phyloP scores from a whole-genome alignment of 768 basidiomycete species.

The Agrocybe chaxingu region DNA sequence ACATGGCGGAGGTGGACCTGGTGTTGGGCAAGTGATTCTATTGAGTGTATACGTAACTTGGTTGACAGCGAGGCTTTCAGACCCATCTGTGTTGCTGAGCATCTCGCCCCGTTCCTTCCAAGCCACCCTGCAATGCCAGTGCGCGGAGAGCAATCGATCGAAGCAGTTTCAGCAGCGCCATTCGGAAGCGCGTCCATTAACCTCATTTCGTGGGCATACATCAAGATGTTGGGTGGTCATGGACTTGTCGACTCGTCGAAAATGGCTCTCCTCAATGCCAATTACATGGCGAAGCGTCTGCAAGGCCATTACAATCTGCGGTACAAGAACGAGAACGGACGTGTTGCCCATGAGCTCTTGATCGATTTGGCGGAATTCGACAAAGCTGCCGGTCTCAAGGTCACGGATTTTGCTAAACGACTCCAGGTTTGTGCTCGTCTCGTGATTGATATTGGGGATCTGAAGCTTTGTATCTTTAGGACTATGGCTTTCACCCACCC shows the following conservation, averaged over 20 bases:
- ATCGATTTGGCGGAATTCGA: slow-evolving; percentile 97
- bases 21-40: slow-evolving; percentile 65
- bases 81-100: slow-evolving; percentile 92
- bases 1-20: slow-evolving; percentile 96
- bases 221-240: slow-evolving; percentile 97
- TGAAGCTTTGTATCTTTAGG: slow-evolving; percentile 35
- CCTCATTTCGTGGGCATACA: slow-evolving; percentile 97
- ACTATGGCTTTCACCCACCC: slow-evolving; percentile 94
- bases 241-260: slow-evolving; percentile 86
- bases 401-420: slow-evolving; percentile 95
- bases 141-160: slow-evolving; percentile 70
- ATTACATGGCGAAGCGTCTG: slow-evolving; percentile 93
- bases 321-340: slow-evolving; percentile 86
- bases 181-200: slow-evolving; percentile 95
- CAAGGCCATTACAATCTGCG: slow-evolving; percentile 80
- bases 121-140: slow-evolving; percentile 73
- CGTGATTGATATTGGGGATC: not conserved
- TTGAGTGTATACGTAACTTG: not conserved
- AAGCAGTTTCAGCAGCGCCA: slow-evolving; percentile 88
- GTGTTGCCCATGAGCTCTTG: slow-evolving; percentile 93
- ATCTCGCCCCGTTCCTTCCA: slow-evolving; percentile 93
- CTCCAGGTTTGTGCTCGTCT: slow-evolving; percentile 58
- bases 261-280: slow-evolving; percentile 89
- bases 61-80: slow-evolving; percentile 27
- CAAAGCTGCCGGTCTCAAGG: slow-evolving; percentile 84